phyloP scores from a whole-genome alignment of 768 basidiomycete genomes.

The Thelephora aurantiotincta region DNA sequence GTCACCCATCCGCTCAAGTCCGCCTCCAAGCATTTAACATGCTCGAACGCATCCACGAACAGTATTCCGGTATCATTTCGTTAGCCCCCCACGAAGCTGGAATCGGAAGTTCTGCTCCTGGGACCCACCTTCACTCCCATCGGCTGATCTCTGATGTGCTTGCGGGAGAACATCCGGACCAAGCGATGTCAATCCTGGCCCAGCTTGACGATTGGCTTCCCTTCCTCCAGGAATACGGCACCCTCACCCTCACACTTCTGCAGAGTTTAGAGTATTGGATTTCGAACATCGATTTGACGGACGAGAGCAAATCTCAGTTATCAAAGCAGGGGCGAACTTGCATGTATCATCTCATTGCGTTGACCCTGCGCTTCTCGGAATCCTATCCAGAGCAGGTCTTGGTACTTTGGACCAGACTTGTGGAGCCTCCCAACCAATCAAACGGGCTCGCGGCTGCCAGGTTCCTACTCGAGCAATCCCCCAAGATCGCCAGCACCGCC shows the following conservation, averaged over 20 bases:
- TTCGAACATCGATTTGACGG: slow-evolving; percentile 55
- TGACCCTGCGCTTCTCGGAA: slow-evolving; percentile 64
- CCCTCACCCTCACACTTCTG: slow-evolving; percentile 43
- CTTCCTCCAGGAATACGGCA: slow-evolving; percentile 35
- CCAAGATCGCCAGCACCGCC: slow-evolving; percentile 63
- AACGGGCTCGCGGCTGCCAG: slow-evolving; percentile 72
- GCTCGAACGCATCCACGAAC: slow-evolving; percentile 58
- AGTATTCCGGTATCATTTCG: slow-evolving; percentile 48
- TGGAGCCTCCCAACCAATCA: slow-evolving; percentile 51
- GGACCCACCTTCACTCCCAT: slow-evolving; percentile 72
- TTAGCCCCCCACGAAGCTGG: slow-evolving; percentile 65
- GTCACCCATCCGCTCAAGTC: slow-evolving; percentile 48
- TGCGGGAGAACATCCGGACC: slow-evolving; percentile 59
- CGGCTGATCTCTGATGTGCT: slow-evolving; percentile 64
- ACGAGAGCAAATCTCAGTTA: slow-evolving; percentile 38
- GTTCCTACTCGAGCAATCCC: slow-evolving; percentile 80
- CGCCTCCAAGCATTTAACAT: slow-evolving; percentile 70
- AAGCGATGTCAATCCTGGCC: slow-evolving; percentile 48
- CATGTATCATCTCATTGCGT: slow-evolving; percentile 70
- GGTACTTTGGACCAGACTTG: slow-evolving; percentile 65
- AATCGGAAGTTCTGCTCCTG: slow-evolving; percentile 55
- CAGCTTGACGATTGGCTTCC: slow-evolving; percentile 67
- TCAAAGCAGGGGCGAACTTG: slow-evolving; percentile 48
- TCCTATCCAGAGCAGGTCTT: slow-evolving; percentile 70
- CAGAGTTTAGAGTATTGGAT: slow-evolving; percentile 81